These are phyloP conservation scores for Sabuloglossum arenarium DNA, from an alignment of 495 filamentous ascomycete species.

Conservation along the genomic window DNA sequence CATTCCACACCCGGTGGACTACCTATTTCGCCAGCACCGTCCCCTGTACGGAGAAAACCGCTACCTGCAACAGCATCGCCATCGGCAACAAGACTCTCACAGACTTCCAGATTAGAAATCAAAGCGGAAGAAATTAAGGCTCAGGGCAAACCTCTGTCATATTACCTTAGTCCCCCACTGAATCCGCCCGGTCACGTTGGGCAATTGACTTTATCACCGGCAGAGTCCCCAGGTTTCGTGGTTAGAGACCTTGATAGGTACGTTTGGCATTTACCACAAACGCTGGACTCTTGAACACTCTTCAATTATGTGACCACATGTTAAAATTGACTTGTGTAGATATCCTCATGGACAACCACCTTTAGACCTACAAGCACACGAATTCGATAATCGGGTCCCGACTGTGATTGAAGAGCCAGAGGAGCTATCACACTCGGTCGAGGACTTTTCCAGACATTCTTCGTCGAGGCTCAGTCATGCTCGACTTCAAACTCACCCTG, in stretches of 20 bases:
- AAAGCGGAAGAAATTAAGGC: not conserved
- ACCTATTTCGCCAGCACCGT: not conserved
- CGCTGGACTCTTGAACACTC: not conserved
- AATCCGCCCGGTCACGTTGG: not conserved
- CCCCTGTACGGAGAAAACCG: slow-evolving; percentile 23
- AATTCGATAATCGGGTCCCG: not conserved
- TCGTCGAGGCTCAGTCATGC: not conserved
- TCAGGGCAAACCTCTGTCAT: not conserved
- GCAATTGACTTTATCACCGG: not conserved
- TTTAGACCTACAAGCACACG: not conserved
- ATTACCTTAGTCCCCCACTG: not conserved
- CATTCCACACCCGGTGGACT: not conserved
- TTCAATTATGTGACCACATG: not conserved
- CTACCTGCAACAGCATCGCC: slow-evolving; percentile 30
- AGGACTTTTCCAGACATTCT: not conserved
- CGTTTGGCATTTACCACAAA: not conserved
- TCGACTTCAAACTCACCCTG: not conserved
- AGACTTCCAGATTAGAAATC: slow-evolving; percentile 9
- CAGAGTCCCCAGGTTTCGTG: not conserved
- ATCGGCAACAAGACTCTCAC: slow-evolving; percentile 21
- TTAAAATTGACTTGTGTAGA: not conserved
- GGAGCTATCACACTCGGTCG: not conserved
- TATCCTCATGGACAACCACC: not conserved
- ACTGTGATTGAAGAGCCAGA: not conserved
- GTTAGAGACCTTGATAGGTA: slow-evolving; percentile 1